Conservation (phyloP, 768 basidiomycete species). For the Hygrophorus pudorinus region DNA sequence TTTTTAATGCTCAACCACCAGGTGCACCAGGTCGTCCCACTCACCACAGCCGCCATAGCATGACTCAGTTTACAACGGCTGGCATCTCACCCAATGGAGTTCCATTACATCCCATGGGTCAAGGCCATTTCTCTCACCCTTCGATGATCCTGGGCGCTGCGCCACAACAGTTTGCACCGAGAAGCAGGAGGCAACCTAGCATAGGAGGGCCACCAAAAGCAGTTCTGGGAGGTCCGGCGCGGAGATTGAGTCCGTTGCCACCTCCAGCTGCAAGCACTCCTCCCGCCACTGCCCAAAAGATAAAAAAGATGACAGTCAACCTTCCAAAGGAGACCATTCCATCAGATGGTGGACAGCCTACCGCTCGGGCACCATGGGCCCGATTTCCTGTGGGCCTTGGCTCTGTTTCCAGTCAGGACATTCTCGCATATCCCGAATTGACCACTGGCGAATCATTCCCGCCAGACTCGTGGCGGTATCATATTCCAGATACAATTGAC, state of each 20-base stretch:
- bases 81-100: slow-evolving; percentile 46
- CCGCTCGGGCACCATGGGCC: slow-evolving; percentile 48
- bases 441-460: slow-evolving; percentile 49
- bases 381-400: slow-evolving; percentile 39
- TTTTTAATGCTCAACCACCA: slow-evolving; percentile 44
- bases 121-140: slow-evolving; percentile 42
- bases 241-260: slow-evolving; percentile 64
- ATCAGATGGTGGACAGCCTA: slow-evolving; percentile 28
- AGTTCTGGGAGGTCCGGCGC: slow-evolving; percentile 66
- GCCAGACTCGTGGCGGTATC: slow-evolving; percentile 47
- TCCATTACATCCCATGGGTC: slow-evolving; percentile 48
- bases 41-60: slow-evolving; percentile 55
- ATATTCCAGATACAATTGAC: slow-evolving; percentile 60
- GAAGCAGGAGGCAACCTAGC: slow-evolving; percentile 62
- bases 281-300: slow-evolving; percentile 30
- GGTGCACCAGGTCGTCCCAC: slow-evolving; percentile 41
- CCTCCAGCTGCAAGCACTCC: slow-evolving; percentile 17
- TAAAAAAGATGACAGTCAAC: slow-evolving; percentile 61
- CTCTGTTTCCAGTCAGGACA: slow-evolving; percentile 13
- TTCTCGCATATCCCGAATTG: slow-evolving; percentile 20
- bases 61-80: slow-evolving; percentile 52
- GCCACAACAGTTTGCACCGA: slow-evolving; percentile 32
- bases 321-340: slow-evolving; percentile 59
- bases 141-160: slow-evolving; percentile 34
- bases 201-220: slow-evolving; percentile 88